Evolutionary conservation across 345 rosid genomes (phyloP), one percentile per base, ranked within the genome.

Genomic region (Psidium friedrichsthalianum): DNA sequence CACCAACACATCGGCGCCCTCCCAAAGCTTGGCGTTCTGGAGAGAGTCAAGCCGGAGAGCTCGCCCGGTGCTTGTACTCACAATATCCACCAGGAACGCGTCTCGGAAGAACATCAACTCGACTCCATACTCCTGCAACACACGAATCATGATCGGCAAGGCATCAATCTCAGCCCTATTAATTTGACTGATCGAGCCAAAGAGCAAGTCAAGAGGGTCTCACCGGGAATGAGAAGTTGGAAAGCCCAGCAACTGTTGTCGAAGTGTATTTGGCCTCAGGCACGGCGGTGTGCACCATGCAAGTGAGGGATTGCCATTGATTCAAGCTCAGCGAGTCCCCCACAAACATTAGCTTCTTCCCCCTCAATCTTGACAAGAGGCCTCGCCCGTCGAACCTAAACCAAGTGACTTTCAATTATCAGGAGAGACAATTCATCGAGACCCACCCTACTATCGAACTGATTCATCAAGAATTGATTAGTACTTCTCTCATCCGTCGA

Each of bases 11-110:
- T 95, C 97, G 8, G 83, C 85, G 0, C 84, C 89, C 87, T 88
- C 89, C 99, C 98, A 96, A 12, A 90, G 80, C 24, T 90, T 84
- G 47, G 90, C 92, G 64, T 90, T 87, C n/a, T 81, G 15, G 83
- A 92, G 90, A 3, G 97, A 93, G 82, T 93, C 88, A 0, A 94
- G 94, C 49, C 86, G 90, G 6, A 95, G 90, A 85, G 91, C 89
- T 85, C 92, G 90, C 2, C 94, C 92, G 0, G 64, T 82, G 4
- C 86, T 83, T 51, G 89, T 84, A 51, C 51, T 87, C 4, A 90
- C 88, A 4, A 94, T 83, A 87, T 94, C 99, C 9, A 95, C 98
- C 8, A 95, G 88, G 87, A 93, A 94, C 13, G 96, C 95, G 83
- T 96, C 94, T 49, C 96, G 94, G 5, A 42, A 42, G 40, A 86